These are phyloP conservation scores for Styphnolobium japonicum DNA, from an alignment of 306 rosid genomes.

Conservation along the genomic window DNA sequence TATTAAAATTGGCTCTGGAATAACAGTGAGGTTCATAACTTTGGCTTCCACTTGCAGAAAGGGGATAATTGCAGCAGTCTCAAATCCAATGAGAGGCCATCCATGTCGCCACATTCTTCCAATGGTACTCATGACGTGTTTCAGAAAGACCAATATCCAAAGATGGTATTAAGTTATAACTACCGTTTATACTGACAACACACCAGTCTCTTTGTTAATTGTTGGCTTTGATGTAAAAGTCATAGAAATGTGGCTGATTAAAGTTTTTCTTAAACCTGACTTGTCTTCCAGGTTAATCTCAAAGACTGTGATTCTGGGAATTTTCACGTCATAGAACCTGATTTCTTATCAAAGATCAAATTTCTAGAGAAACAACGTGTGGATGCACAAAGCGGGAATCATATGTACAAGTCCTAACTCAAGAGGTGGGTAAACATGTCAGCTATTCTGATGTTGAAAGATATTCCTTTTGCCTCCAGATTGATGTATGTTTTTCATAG, in stretches of 20 bases:
- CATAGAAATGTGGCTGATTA: background rate
- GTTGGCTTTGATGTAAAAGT: background rate
- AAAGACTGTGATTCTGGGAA: background rate
- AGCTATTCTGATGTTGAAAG: background rate
- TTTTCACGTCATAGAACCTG: background rate
- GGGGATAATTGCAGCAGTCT: background rate
- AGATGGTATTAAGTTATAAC: background rate
- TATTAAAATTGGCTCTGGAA: background rate
- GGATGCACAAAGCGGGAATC: background rate
- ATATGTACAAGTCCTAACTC: background rate
- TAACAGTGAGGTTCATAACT: background rate
- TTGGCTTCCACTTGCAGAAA: conserved; percentile 16
- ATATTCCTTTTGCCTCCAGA: background rate
- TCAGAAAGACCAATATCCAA: background rate
- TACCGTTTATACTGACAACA: background rate
- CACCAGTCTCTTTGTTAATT: background rate
- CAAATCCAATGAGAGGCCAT: background rate
- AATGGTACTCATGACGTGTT: background rate
- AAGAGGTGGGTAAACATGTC: background rate
- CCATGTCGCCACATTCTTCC: background rate
- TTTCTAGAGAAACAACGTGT: background rate
- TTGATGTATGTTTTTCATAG: too few relatives aligned
- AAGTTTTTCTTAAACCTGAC: background rate
- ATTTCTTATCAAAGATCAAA: background rate
- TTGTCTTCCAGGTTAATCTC: background rate